These are phyloP conservation scores for Mucor ambiguus DNA, from an alignment of 371 early-diverging fungal genomes.

Conservation along the genomic window DNA sequence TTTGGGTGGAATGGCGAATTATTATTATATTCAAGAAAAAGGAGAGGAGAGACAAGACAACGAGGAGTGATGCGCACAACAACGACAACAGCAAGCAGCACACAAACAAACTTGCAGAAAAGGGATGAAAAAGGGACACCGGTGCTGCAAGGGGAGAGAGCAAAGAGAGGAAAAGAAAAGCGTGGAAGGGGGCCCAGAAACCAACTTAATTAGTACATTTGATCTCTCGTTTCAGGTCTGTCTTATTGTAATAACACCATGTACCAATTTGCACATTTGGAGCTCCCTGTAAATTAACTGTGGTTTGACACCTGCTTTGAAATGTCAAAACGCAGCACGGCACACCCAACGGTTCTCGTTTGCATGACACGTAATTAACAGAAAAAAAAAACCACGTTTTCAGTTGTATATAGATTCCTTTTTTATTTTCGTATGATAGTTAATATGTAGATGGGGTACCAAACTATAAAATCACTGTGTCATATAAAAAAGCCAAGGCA, in stretches of 20 bases:
- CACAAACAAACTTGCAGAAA: slow-evolving; percentile 1
- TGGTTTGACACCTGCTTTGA: not conserved
- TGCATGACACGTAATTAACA: not conserved
- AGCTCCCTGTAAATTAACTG: not conserved
- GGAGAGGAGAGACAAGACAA: not conserved
- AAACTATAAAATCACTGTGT: not conserved
- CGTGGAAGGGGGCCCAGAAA: not conserved
- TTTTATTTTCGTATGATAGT: slow-evolving; percentile 3
- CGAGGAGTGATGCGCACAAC: not conserved
- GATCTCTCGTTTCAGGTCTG: not conserved
- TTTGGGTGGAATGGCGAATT: slow-evolving; percentile 1
- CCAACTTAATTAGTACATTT: not conserved
- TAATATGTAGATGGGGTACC: not conserved
- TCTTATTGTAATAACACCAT: not conserved
- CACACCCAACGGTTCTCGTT: not conserved
- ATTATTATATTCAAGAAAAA: not conserved
- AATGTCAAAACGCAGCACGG: not conserved
- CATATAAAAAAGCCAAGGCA: not conserved
- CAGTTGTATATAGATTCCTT: not conserved
- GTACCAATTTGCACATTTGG: not conserved
- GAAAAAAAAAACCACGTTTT: not conserved
- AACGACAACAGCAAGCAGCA: not conserved
- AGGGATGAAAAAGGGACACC: not conserved
- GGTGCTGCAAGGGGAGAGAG: not conserved
- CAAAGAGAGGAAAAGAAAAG: not conserved